Conservation (phyloP, 352 stramenopile species). For the Aphanomyces stellatus region DNA sequence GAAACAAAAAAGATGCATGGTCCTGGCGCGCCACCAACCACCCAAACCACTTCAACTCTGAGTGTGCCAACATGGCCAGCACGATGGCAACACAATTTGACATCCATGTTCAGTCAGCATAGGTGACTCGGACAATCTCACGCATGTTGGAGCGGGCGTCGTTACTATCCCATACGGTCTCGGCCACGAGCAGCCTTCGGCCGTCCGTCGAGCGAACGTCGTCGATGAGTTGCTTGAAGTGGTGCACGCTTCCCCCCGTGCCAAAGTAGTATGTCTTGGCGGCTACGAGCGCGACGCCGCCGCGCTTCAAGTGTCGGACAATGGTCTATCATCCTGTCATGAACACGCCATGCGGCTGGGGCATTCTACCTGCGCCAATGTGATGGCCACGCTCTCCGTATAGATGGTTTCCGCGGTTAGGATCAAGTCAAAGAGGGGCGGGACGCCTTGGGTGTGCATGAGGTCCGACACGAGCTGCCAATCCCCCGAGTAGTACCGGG, state of each 20-base stretch:
- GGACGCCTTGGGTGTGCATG: constrained; percentile 27
- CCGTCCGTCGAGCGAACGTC: constrained; percentile 32
- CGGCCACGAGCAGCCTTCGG: no score
- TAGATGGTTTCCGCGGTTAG: constrained; percentile 82
- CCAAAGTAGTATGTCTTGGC: constrained; percentile 87
- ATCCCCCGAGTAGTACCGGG: constrained; percentile 67
- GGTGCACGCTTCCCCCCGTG: constrained; percentile 77
- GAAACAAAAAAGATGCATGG: no score
- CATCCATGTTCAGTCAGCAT: not conserved
- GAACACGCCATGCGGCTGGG: no score
- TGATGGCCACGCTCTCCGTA: constrained; percentile 59
- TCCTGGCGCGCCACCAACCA: no score
- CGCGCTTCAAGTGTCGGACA: constrained; percentile 47
- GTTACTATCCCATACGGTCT: constrained; percentile 59
- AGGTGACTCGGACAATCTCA: constrained; percentile 43
- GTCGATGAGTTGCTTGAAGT: constrained; percentile 57
- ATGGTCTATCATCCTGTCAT: constrained; percentile 37
- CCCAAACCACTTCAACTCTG: no score
- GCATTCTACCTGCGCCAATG: constrained; percentile 71
- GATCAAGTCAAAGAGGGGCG: constrained; percentile 59
- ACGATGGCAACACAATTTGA: not conserved
- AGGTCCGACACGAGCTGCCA: constrained; percentile 53
- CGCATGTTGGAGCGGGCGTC: constrained; percentile 74
- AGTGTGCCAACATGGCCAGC: no score
- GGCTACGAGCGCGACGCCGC: constrained; percentile 47